Conservation (phyloP, 495 filamentous ascomycete genomes). For the Aspergillus indologenus region DNA sequence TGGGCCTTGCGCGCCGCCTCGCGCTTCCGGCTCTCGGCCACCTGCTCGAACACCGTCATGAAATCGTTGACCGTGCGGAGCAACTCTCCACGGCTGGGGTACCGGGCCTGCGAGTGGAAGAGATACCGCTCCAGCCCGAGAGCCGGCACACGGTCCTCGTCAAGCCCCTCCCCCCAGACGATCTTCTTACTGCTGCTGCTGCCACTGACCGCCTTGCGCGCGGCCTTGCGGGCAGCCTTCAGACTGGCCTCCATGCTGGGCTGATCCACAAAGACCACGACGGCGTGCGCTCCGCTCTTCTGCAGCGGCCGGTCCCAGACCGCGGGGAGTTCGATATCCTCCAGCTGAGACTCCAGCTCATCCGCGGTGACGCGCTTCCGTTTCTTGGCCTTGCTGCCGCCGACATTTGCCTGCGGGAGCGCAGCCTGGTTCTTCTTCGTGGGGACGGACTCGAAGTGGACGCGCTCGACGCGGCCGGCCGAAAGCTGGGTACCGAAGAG, state of each 20-base stretch:
- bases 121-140: slow-evolving; percentile 64
- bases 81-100: slow-evolving; percentile 60
- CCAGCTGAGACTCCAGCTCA: slow-evolving; percentile 52
- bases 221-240: slow-evolving; percentile 64
- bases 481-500: slow-evolving; percentile 70
- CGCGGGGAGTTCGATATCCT: slow-evolving; percentile 53
- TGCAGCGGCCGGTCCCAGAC: slow-evolving; percentile 76
- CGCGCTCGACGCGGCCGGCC: slow-evolving; percentile 69
- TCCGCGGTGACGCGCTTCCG: slow-evolving; percentile 57
- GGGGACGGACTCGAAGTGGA: slow-evolving; percentile 62
- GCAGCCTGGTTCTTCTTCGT: slow-evolving; percentile 35
- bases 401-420: slow-evolving; percentile 18
- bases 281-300: slow-evolving; percentile 68
- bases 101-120: slow-evolving; percentile 59
- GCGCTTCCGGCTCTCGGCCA: slow-evolving; percentile 63
- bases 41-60: slow-evolving; percentile 67
- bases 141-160: slow-evolving; percentile 46
- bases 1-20: slow-evolving; percentile 61
- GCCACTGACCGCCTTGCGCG: slow-evolving; percentile 45
- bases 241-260: slow-evolving; percentile 67
- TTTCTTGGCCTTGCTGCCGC: slow-evolving; percentile 52
- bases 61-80: slow-evolving; percentile 74
- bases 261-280: slow-evolving; percentile 80
- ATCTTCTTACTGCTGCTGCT: slow-evolving; percentile 28
- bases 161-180: slow-evolving; percentile 63